Percentiles rank a stretch among this genome's conserved stretches.
phyloP scores from a whole-genome alignment of 1,139 yeast genomes.

The Kluyveromyces sp. region DNA sequence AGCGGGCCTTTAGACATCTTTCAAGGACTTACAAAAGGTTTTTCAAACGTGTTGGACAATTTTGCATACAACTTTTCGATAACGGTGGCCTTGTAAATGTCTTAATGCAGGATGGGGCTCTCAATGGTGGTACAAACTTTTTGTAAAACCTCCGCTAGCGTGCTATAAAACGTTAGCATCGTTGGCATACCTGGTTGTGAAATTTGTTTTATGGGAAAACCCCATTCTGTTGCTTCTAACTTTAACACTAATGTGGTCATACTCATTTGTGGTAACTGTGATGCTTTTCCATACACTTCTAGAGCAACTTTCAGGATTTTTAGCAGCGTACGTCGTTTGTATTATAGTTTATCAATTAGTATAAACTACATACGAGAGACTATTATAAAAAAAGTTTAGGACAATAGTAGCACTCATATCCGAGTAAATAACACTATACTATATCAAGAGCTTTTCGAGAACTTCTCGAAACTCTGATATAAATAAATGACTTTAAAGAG shows the following conservation, averaged over 20 bases:
- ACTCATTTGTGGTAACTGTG: constrained; percentile 82
- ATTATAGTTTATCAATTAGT: constrained; percentile 10
- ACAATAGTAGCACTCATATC: no score
- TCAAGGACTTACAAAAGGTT: constrained; percentile 1
- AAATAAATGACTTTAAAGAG: no score
- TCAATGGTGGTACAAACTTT: constrained; percentile 1
- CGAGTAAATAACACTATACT: no score
- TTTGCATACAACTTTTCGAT: constrained; percentile 11
- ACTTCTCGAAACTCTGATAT: no score
- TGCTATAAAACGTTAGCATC: constrained; percentile 5
- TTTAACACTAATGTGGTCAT: constrained; percentile 62
- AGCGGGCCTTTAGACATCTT: constrained; percentile 9
- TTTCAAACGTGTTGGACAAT: not conserved
- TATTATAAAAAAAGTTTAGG: no score
- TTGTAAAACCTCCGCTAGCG: constrained; percentile 11
- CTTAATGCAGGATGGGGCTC: constrained; percentile 11
- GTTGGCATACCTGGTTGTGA: constrained; percentile 16
- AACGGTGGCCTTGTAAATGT: constrained; percentile 13
- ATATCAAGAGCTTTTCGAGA: no score
- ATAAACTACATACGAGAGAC: not conserved
- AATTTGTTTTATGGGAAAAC: constrained; percentile 25
- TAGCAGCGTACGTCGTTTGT: constrained; percentile 22
- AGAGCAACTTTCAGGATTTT: constrained; percentile 37
- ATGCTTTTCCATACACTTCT: constrained; percentile 73
- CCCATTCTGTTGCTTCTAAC: constrained; percentile 40